A percentile compares a stretch with the other conserved stretches of the same genome.
These are phyloP conservation scores for Boletus eberwhitei DNA, from an alignment of 768 basidiomycete genomes.

Conservation along the genomic window DNA sequence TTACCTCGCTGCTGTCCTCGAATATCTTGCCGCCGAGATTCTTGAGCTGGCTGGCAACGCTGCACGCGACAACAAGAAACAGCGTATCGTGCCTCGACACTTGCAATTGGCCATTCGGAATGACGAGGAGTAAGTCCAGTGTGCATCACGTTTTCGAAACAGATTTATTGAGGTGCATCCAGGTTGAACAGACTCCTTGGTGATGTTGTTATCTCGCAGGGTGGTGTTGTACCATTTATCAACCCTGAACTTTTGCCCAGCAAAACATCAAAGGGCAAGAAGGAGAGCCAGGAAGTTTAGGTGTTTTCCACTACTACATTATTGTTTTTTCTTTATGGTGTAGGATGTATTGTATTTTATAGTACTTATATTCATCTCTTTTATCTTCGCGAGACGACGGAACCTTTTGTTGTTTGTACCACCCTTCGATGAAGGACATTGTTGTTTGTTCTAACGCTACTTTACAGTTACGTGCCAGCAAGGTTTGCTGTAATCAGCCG, in stretches of 20 bases:
- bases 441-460: no score
- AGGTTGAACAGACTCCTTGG: slow-evolving; percentile 41
- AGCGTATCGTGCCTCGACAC: slow-evolving; percentile 64
- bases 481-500: no score
- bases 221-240: slow-evolving; percentile 56
- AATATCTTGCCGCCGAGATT: slow-evolving; percentile 61
- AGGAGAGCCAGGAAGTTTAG: slow-evolving; percentile 47
- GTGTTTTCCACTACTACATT: slow-evolving; percentile 8
- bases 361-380: slow-evolving; percentile 29
- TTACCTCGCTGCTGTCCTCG: slow-evolving; percentile 60
- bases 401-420: background rate
- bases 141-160: background rate
- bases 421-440: no score
- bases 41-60: slow-evolving; percentile 60
- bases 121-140: slow-evolving; percentile 44
- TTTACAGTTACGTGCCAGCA: no score
- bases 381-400: background rate
- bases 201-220: slow-evolving; percentile 58
- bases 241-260: slow-evolving; percentile 50
- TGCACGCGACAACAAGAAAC: slow-evolving; percentile 55
- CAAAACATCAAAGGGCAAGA: slow-evolving; percentile 54
- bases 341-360: slow-evolving; percentile 33
- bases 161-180: background rate
- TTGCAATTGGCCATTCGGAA: slow-evolving; percentile 64
- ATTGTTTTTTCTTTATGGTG: slow-evolving; percentile 18